Base-by-base conservation (phyloP, 306 rosid species). In the Betula pendula region DNA sequence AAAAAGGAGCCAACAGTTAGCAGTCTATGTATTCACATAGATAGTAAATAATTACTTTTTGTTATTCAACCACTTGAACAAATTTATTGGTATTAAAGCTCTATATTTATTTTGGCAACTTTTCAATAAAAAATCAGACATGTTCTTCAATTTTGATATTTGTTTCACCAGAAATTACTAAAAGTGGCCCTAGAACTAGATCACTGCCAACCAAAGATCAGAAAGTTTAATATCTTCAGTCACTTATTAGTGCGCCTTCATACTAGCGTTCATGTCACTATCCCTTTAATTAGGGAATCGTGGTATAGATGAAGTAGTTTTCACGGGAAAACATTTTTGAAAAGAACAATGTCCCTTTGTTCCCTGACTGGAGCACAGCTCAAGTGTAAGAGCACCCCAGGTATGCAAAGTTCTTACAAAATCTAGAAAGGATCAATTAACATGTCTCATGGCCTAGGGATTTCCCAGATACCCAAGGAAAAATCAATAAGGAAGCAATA, bases 1-100 rank as follows among this genome's bases (percentile, higher is more conserved):
- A 73, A 73, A 83, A 68, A 85, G 50, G 62, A 68, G 51, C 33
- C 78, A 71, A 69, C 8, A 20, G 63, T 75, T 75, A 16, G 7
- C 47, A 44, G 75, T 76, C 73, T 24, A 62, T 56, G 75, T 49
- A 65, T 70, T 44, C 48, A 24, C 50, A 59, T 49, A 60, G 51
- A 20, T 47, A 52, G 44, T n/a, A 40, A 9, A n/a, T 11, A n/a
- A 17, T 40, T 55, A n/a, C 55, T 9, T 73, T 27, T 69, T 50
- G 51, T 70, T 68, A 42, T 75, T 63, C 29, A 6, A 43, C 48
- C 60, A 48, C 53, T 33, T 59, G 74, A 70, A 77, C 22, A 52
- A 33, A 72, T 12, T 45, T 45, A 70, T 60, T 9, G 68, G 71
- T 40, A 66, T 35, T 20, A 22, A 51, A 66, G 20, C 69, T 55